Evolutionary conservation across 2,329 filamentous ascomycete species (phyloP).

Genomic region (Cryphonectria parasitica): DNA sequence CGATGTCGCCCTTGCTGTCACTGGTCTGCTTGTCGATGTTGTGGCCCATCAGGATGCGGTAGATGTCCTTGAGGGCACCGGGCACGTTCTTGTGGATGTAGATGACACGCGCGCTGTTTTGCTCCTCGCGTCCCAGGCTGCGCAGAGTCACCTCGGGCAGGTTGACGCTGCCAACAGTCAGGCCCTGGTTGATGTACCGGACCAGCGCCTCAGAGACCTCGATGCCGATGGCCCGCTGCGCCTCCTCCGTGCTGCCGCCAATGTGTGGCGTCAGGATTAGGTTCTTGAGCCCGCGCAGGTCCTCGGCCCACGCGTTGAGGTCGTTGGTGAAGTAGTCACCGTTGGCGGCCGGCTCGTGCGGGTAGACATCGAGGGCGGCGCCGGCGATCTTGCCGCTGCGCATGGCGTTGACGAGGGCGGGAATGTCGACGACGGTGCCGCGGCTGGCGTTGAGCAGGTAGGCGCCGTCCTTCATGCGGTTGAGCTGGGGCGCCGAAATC

Average conservation of each 20-base stretch:
- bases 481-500: constrained; percentile 79
- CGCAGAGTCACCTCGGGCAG: constrained; percentile 93
- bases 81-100: constrained; percentile 98
- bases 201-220: constrained; percentile 89
- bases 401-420: constrained; percentile 86
- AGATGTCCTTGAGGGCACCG: constrained; percentile 91
- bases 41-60: constrained; percentile 91
- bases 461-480: constrained; percentile 87
- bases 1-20: constrained; percentile 90
- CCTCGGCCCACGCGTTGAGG: constrained; percentile 83
- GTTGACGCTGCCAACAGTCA: constrained; percentile 91
- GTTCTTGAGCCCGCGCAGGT: constrained; percentile 84
- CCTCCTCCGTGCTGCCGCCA: constrained; percentile 96
- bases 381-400: constrained; percentile 85
- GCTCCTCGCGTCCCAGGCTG: constrained; percentile 86
- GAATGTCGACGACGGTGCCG: constrained; percentile 91
- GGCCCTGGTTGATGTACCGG: constrained; percentile 93
- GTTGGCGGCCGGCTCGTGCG: constrained; percentile 89
- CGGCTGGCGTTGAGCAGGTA: constrained; percentile 97
- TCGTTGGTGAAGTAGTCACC: constrained; percentile 90
- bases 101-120: constrained; percentile 86
- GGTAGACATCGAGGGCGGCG: constrained; percentile 95
- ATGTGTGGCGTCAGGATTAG: constrained; percentile 96
- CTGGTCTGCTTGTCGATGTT: constrained; percentile 99
- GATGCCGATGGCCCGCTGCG: constrained; percentile 91